Evolutionary conservation across 176 grass and related monocot genomes (phyloP).

Genomic region (Oryza nivara): DNA sequence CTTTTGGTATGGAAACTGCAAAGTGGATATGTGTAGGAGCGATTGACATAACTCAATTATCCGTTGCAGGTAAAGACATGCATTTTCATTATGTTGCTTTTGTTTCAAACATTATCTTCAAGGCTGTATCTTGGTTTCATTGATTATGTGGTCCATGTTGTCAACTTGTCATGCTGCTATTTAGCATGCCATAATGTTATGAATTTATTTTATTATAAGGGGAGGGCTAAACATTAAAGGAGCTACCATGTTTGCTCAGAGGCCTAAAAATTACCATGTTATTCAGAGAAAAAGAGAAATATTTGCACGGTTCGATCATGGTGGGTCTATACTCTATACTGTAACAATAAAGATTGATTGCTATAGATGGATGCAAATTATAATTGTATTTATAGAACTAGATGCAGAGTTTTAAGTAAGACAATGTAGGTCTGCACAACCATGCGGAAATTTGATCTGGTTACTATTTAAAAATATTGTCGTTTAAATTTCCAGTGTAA

Average conservation of each 20-base stretch:
- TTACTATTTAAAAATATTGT: no score
- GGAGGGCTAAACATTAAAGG: neutral
- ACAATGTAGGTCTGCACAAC: no score
- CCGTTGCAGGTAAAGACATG: slow-evolving; percentile 62
- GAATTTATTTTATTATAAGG: neutral
- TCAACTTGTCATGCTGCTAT: neutral
- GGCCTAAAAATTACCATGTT: neutral
- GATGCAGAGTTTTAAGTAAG: no score
- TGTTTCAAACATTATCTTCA: neutral
- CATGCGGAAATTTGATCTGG: no score
- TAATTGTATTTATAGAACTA: no score
- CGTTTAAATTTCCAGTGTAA: no score
- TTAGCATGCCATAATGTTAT: neutral
- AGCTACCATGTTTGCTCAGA: neutral
- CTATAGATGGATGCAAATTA: no score
- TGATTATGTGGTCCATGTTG: neutral
- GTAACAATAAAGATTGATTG: no score
- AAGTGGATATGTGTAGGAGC: slow-evolving; percentile 99
- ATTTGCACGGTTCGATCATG: no score
- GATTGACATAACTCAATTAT: slow-evolving; percentile 96
- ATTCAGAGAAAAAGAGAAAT: neutral
- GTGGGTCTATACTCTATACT: no score
- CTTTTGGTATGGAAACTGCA: slow-evolving; percentile 89
- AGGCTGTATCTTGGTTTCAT: neutral
- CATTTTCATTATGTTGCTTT: slow-evolving; percentile 7